These are phyloP conservation scores for Curvularia lunata DNA, from an alignment of 2,329 filamentous ascomycete genomes.

Conservation along the genomic window DNA sequence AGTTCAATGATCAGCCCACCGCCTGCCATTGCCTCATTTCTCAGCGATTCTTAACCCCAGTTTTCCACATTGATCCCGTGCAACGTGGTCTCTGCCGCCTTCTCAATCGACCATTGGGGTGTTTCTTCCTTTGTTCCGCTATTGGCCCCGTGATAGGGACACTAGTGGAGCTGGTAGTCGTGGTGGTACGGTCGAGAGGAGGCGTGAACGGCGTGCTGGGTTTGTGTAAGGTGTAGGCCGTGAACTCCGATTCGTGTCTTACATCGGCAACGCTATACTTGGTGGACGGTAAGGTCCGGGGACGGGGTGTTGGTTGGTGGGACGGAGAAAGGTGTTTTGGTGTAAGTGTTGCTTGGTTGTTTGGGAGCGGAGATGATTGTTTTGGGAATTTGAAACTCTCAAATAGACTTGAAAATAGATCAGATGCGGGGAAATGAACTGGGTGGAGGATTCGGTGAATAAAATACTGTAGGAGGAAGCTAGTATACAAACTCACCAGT, in stretches of 20 bases:
- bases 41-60: background rate
- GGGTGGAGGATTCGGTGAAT: background rate
- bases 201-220: background rate
- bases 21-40: background rate
- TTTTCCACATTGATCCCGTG: constrained; percentile 8
- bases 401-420: background rate
- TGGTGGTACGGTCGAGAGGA: constrained; percentile 1
- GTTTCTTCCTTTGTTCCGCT: background rate
- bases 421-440: background rate
- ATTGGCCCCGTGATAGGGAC: background rate
- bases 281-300: constrained; percentile 9
- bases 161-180: background rate
- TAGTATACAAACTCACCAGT: background rate
- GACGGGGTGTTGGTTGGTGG: constrained; percentile 19
- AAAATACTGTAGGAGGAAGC: background rate
- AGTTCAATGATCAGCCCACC: background rate
- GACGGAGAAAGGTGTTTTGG: constrained; percentile 17
- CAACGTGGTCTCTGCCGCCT: background rate
- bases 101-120: background rate
- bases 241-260: constrained; percentile 40
- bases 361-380: background rate
- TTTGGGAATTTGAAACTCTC: background rate
- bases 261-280: constrained; percentile 8
- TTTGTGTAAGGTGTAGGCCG: constrained; percentile 15
- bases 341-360: background rate